Base-by-base conservation (phyloP, 2,329 filamentous ascomycete genomes). In the Colletotrichum karsti region DNA sequence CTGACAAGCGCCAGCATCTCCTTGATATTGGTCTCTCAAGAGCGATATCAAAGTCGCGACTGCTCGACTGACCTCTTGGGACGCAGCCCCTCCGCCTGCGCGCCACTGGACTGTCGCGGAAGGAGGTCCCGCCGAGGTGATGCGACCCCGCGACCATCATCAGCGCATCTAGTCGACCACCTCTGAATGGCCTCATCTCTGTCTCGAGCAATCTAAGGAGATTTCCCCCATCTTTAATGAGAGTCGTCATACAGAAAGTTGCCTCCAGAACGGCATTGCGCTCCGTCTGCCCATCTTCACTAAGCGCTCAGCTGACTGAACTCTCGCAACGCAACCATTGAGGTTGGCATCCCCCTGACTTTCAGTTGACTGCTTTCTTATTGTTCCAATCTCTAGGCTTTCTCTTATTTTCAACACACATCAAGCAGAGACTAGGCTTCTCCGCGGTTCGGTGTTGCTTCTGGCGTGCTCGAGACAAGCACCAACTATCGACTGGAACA, bases 281-380 rank as follows among this genome's bases (percentile, higher is more conserved):
- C 39, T 7, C 13, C 12, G 13, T 41, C 15, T 13, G 15, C 39
- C n/a, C 39, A 20, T 41, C 33, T n/a, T n/a, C 13, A 13, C 33
- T 35, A 35, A 35, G 33, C 48, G 8, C 8, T 4, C 13, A 22
- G 33, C 30, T 62, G 37, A 18, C n/a, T 30, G 15, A 7, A 39
- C 46, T 12, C 9, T 35, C 56, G 13, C 30, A 39, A 12, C 57
- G 20, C 54, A 37, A 33, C 41, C 20, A 37, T 13, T 57, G 24
- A 65, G 63, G 63, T 65, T 54, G 39, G 63, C 58, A 54, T 24
- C 20, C 39, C 33, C 28, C 37, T 30, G 26, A 6, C 12, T n/a
- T 33, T 6, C 35, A 28, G 39, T 20, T 50, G 22, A 33, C n/a
- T 28, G 18, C 22, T 39, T 62, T 62, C 63, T 65, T 28, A 65